Conservation (phyloP, 2,329 filamentous ascomycete species). For the Trichoderma pleuroti region DNA sequence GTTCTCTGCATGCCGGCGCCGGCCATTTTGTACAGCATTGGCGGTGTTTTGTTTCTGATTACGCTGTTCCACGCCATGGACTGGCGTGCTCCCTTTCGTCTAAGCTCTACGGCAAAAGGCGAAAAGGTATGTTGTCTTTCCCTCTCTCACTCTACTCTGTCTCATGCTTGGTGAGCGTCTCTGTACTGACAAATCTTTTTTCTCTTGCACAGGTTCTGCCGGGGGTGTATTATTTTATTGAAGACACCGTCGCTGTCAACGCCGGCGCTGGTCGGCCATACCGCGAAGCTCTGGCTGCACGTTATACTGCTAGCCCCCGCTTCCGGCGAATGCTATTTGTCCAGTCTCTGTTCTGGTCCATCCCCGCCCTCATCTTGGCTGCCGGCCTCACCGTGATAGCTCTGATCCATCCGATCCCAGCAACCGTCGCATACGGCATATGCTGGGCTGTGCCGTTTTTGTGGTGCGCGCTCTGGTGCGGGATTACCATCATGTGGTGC, state of each 20-base stretch:
- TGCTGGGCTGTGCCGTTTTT: slow-evolving; percentile 41
- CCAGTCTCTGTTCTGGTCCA: slow-evolving; percentile 41
- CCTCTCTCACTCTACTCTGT: background rate
- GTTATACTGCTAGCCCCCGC: slow-evolving; percentile 40
- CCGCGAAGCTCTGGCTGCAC: slow-evolving; percentile 40
- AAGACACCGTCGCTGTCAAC: slow-evolving; percentile 66
- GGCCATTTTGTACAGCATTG: slow-evolving; percentile 47
- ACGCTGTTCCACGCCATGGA: slow-evolving; percentile 35
- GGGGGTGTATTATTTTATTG: slow-evolving; percentile 61
- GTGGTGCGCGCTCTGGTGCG: slow-evolving; percentile 35
- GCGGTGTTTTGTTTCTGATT: slow-evolving; percentile 40
- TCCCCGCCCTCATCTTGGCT: slow-evolving; percentile 38
- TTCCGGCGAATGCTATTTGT: slow-evolving; percentile 41
- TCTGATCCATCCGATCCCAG: slow-evolving; percentile 34
- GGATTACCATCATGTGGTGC: slow-evolving; percentile 36
- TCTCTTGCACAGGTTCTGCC: slow-evolving; percentile 46
- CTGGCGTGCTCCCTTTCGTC: slow-evolving; percentile 54
- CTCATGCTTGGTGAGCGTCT: background rate
- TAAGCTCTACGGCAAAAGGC: slow-evolving; percentile 61
- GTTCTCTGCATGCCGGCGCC: slow-evolving; percentile 51
- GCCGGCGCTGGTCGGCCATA: slow-evolving; percentile 51
- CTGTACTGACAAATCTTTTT: background rate
- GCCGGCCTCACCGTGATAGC: slow-evolving; percentile 36
- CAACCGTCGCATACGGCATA: slow-evolving; percentile 36
- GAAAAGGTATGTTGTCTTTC: slow-evolving; percentile 29